A percentile compares a stretch with the other conserved stretches of the same genome.
Conservation (phyloP, 257 asterid species). For the Solanum clarkiae region DNA sequence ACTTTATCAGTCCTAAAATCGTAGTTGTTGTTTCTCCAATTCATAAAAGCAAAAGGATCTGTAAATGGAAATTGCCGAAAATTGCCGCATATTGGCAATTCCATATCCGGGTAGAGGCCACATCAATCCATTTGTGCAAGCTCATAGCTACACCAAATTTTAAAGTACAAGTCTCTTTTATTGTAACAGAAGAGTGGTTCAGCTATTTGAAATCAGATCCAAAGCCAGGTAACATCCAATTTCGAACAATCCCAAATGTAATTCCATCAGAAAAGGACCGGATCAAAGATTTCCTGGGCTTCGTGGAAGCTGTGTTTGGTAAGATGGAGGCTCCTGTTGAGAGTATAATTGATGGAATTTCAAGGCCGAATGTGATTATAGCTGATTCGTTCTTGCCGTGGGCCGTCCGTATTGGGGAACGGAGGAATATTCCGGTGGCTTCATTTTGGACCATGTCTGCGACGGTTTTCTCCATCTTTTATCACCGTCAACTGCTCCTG, state of each 20-base stretch:
- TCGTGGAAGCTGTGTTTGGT: constrained; percentile 42
- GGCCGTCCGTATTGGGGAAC: constrained; percentile 41
- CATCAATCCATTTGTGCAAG: constrained; percentile 20
- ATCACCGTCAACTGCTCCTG: constrained; percentile 36
- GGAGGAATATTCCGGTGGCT: constrained; percentile 67
- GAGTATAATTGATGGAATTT: constrained; percentile 26
- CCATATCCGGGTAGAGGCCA: constrained; percentile 15
- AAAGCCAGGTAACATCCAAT: background rate
- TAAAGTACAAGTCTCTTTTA: background rate
- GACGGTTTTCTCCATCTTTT: constrained; percentile 29
- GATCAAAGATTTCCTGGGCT: constrained; percentile 36
- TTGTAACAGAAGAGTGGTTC: constrained; percentile 2
- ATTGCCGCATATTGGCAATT: constrained; percentile 10
- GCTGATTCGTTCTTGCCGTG: constrained; percentile 42
- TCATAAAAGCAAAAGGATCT: background rate
- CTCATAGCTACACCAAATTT: background rate
- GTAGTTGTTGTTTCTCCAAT: background rate
- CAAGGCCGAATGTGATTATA: constrained; percentile 6
- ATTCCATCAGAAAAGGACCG: constrained; percentile 33
- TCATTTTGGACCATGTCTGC: constrained; percentile 75
- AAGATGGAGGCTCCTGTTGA: constrained; percentile 56
- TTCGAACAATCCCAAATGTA: background rate
- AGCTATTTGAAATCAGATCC: background rate
- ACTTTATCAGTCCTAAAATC: background rate
- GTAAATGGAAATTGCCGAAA: background rate